Base-by-base conservation (phyloP, 257 asterid genomes). In the Fraxinus excelsior region DNA sequence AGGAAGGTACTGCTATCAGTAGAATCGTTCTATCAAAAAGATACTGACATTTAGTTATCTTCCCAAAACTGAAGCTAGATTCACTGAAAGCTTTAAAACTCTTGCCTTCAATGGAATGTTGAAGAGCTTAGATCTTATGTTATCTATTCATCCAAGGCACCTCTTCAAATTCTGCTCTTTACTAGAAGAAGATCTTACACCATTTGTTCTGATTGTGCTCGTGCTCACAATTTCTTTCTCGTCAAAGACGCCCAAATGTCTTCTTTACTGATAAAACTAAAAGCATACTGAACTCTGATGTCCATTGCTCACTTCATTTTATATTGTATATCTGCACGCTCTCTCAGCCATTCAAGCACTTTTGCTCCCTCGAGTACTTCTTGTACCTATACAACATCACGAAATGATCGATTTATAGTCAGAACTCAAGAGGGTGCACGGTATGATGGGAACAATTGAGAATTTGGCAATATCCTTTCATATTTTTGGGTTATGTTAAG, bases 351-450 rank as follows among this genome's bases (percentile, higher is more conserved):
- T 80, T 96, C 97, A 2, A 96, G 97, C 79, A 96, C 98, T 82
- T 93, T 90, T 58, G 97, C 97, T 82, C 97, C 98, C 86, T 96
- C 98, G 0, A 95, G 97, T 70, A 93, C 91, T 85, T 95, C 98
- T 89, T 90, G 94, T 46, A 96, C 99, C 99, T 94, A 76, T 34
- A 32, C 72, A 77, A 77, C 64, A 67, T 65, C n/a, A 71, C 67
- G 25, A 71, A 53, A 32, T 53, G 19, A 44, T 25, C 0, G 13
- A 21, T 19, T 46, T 46, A 46, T 14, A 0, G n/a, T 13, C 7
- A 16, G 58, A 46, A 46, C 51, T 42, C 51, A 12, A 42, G 16
- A 11, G 4, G 58, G 58, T 14, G 58, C 58, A 46, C 2, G 58
- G 7, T 46, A 4, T 46, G 21, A 46, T 46, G 58, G 58, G 2